Base-by-base conservation (phyloP, 2,329 filamentous ascomycete species). In the Teratosphaeria destructans region DNA sequence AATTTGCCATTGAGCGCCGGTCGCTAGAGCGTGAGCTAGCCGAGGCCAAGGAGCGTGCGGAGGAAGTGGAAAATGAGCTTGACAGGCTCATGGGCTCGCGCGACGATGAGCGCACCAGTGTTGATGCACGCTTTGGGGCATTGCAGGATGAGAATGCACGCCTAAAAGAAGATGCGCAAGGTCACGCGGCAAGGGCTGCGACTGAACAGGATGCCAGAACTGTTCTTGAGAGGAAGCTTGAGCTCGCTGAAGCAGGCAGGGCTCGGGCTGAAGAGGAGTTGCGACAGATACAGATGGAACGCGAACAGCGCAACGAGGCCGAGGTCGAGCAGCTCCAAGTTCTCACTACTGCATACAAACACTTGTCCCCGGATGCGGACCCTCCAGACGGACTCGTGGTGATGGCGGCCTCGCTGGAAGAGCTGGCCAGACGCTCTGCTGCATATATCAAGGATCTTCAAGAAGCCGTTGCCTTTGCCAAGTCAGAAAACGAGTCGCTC, bases 1-100 rank as follows among this genome's bases (percentile, higher is more conserved):
- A 97, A 69, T 96, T 96, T 66, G 80, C 88, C 39, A 85, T 86
- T 56, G 93, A 97, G 73, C 85, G 94, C 47, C 90, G 88, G 68
- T 88, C 86, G 10, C 79, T 97, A 0, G 89, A 96, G 66, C 80
- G 84, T 16, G 92, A 97, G 71, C 85, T 94, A 60, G 87, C 85
- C 66, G 82, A 83, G 14, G 81, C 92, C 60, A 92, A 88, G 69
- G 80, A 86, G 58, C 88, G 86, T 57, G 78, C 94, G 0, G 94
- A 97, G 70, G 90, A 97, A 66, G 82, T 88, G 5, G 94, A 99
- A 74, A 92, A 96, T 68, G 92, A 96, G 70, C 83, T 97, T 57
- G 92, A 96, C 67, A 83, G 90, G 61, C 83, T 93, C 58, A 81
- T 90, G 52, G 90, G 90, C 67, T 91, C 88, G 49, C 83, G 89